Percentiles rank a stretch among this genome's conserved stretches.
Evolutionary conservation across 768 basidiomycete species (phyloP).

Genomic region (Filobasidium floriforme): DNA sequence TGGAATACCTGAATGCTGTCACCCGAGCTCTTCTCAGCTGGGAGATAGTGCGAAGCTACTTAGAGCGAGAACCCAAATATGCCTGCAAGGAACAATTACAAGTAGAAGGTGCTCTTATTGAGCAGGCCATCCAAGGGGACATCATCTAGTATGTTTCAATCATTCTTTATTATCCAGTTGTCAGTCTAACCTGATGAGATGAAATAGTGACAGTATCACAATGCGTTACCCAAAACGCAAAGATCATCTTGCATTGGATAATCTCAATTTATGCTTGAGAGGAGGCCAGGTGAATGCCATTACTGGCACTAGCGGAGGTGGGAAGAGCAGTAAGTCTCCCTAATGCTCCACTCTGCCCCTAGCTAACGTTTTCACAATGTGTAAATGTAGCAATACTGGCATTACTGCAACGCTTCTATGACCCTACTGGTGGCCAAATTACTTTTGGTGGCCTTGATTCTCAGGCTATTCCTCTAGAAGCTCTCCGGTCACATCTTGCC

Average conservation of each 20-base stretch:
- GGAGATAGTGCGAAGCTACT: too few species aligned
- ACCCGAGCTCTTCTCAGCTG: too few species aligned
- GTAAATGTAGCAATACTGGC: conserved; percentile 34
- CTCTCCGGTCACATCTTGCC: conserved; percentile 31
- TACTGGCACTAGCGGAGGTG: not conserved
- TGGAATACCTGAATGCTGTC: too few species aligned
- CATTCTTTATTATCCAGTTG: not conserved
- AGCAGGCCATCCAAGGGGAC: not conserved
- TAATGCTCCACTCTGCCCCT: too few species aligned
- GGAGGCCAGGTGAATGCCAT: not conserved
- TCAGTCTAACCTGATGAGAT: not conserved
- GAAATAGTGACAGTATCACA: not conserved
- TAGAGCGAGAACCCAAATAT: too few species aligned
- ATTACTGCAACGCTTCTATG: conserved; percentile 41
- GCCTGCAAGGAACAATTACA: too few species aligned
- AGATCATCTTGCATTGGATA: not conserved
- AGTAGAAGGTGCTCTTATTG: too few species aligned
- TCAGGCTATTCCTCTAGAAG: conserved; percentile 27
- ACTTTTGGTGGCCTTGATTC: conserved; percentile 35
- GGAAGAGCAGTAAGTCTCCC: not conserved
- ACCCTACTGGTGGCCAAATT: conserved; percentile 31
- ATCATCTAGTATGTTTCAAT: not conserved
- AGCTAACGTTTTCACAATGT: not conserved
- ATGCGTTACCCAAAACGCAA: not conserved
- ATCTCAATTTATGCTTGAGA: not conserved